Base-by-base conservation (phyloP, 495 filamentous ascomycete species). In the Penicillium cinerascens region DNA sequence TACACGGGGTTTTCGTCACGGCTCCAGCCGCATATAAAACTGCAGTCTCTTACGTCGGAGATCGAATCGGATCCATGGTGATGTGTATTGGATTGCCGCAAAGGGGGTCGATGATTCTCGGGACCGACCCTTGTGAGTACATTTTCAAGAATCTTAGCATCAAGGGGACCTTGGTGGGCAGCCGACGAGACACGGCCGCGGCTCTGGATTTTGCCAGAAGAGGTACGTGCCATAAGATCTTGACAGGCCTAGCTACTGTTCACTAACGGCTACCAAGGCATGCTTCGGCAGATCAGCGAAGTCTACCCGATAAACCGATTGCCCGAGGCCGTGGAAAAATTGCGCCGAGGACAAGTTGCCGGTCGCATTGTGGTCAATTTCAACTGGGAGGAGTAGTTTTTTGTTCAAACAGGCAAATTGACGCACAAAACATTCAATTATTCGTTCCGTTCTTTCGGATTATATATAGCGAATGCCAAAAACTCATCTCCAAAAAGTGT, bases 331-430 rank as follows among this genome's bases (percentile, higher is more conserved):
- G 65, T 78, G 1, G 61, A 70, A 10, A 72, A 71, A 40, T 54
- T 76, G 47, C 59, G 71, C 11, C 50, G 47, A 23, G 71, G 72
- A 13, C 61, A 78, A 50, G 72, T 80, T 5, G 74, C 78, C 1
- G 77, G 78, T 1, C 58, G 78, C 10, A 68, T 78, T 35, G 78
- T 80, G 18, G 64, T 79, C 1, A 71, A 79, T 51, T 79, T 81
- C 51, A 77, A 81, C 26, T 60, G 55, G 56, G 62, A 59, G 16
- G 55, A 62, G 38, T 61, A 22, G 9, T 16, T 4, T 13, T 3
- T 18, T 38, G 35, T 38, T 10, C 9, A 47, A 16, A 36, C 33
- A 36, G 22, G 22, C 22, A 23, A 23, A 23, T 23, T 23, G 22
- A 23, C 22, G 22, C 22, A 23, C 22, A 23, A 6, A 23, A 23